phyloP scores from a whole-genome alignment of 768 basidiomycete species.

The Kwoniella dendrophila region DNA sequence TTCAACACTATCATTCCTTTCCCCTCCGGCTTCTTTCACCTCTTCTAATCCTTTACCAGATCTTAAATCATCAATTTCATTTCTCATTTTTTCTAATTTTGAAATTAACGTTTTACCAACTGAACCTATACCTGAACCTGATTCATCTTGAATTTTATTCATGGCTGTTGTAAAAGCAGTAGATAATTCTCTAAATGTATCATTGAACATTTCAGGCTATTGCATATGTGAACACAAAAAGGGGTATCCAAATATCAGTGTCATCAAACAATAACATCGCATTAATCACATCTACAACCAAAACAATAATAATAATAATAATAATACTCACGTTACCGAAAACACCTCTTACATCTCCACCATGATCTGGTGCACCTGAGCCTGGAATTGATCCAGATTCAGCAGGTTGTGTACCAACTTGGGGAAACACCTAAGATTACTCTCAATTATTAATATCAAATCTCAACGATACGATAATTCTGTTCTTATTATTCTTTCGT shows the following conservation, averaged over 20 bases:
- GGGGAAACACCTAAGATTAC: slow-evolving; percentile 39
- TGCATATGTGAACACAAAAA: not conserved
- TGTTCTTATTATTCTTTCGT: too few relatives aligned
- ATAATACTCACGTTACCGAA: slow-evolving; percentile 51
- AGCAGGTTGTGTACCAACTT: slow-evolving; percentile 31
- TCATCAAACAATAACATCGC: slow-evolving; percentile 41
- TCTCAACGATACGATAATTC: not conserved
- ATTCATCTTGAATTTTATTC: slow-evolving; percentile 50
- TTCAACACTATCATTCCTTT: slow-evolving; percentile 39
- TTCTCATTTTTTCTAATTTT: slow-evolving; percentile 47
- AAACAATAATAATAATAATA: not conserved
- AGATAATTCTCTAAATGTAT: slow-evolving; percentile 47
- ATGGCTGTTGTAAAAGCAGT: slow-evolving; percentile 50
- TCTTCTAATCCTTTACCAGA: slow-evolving; percentile 38
- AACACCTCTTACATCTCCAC: slow-evolving; percentile 46
- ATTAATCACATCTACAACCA: not conserved
- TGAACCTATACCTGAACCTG: slow-evolving; percentile 38
- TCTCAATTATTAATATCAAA: not conserved
- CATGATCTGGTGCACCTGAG: slow-evolving; percentile 43
- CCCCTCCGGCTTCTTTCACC: slow-evolving; percentile 33
- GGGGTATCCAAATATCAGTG: slow-evolving; percentile 30
- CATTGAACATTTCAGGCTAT: slow-evolving; percentile 49
- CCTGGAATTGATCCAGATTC: slow-evolving; percentile 47
- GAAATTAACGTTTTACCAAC: slow-evolving; percentile 44
- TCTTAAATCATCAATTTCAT: slow-evolving; percentile 52